phyloP scores from a whole-genome alignment of 768 basidiomycete species.

The Strobilomyces dryophilus region DNA sequence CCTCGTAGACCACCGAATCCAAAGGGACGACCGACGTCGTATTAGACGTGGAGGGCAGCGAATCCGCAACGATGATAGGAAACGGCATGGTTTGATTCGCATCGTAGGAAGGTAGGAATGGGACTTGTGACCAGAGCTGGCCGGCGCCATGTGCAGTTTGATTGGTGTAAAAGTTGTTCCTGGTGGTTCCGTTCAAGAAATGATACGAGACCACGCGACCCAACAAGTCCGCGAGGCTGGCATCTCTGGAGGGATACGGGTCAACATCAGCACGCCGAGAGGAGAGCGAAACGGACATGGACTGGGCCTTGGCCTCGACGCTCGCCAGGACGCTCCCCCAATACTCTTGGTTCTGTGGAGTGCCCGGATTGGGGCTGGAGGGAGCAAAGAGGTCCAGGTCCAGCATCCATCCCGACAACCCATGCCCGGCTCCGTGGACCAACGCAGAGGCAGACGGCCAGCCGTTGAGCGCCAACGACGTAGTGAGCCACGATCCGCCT shows the following conservation, averaged over 20 bases:
- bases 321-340: constrained; percentile 52
- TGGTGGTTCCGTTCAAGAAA: constrained; percentile 63
- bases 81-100: constrained; percentile 51
- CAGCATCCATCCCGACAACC: constrained; percentile 51
- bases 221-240: constrained; percentile 64
- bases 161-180: constrained; percentile 57
- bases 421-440: constrained; percentile 51
- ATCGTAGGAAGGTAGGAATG: constrained; percentile 44
- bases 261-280: background rate
- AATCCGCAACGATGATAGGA: constrained; percentile 61
- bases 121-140: constrained; percentile 60
- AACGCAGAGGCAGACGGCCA: constrained; percentile 55
- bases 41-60: constrained; percentile 44
- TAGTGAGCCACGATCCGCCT: constrained; percentile 69
- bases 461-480: constrained; percentile 60
- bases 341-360: constrained; percentile 46
- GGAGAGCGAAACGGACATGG: constrained; percentile 41
- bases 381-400: constrained; percentile 55
- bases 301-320: constrained; percentile 52
- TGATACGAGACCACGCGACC: constrained; percentile 65
- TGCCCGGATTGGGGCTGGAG: constrained; percentile 44
- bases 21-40: constrained; percentile 36
- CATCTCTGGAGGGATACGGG: constrained; percentile 39
- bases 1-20: constrained; percentile 55
- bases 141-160: constrained; percentile 66